Conservation (phyloP, 1,284 basidiomycete genomes). For the Moesziomyces sp. region DNA sequence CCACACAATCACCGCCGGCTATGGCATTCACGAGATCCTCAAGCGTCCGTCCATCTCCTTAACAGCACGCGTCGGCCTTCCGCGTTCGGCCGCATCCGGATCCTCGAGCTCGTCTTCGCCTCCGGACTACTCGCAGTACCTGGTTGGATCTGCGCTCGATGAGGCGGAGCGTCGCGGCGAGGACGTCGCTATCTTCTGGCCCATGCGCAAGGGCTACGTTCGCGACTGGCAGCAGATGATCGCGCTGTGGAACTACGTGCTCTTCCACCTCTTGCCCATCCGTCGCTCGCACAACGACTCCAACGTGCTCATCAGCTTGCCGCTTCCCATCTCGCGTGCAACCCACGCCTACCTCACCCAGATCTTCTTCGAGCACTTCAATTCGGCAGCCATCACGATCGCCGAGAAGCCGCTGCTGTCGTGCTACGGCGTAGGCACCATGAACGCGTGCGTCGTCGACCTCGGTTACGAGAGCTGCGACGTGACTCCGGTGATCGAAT, state of each 20-base stretch:
- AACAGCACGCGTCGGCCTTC: conserved; percentile 39
- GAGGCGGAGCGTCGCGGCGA: conserved; percentile 80
- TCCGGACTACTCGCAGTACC: conserved; percentile 72
- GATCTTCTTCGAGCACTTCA: conserved; percentile 95
- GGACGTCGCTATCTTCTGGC: conserved; percentile 81
- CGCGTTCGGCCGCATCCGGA: conserved; percentile 25
- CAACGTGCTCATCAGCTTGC: conserved; percentile 80
- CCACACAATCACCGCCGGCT: conserved; percentile 77
- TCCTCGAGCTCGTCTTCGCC: conserved; percentile 18
- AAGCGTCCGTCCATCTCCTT: conserved; percentile 76
- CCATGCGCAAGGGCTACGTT: conserved; percentile 80
- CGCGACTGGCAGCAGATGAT: conserved; percentile 90
- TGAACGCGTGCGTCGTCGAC: conserved; percentile 85
- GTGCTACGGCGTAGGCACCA: conserved; percentile 81
- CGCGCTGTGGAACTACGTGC: conserved; percentile 86
- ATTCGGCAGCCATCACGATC: conserved; percentile 84
- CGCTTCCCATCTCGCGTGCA: conserved; percentile 77
- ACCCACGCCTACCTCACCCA: conserved; percentile 82
- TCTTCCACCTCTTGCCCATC: conserved; percentile 81
- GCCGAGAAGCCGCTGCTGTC: conserved; percentile 86
- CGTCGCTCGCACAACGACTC: conserved; percentile 87
- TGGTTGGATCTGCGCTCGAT: conserved; percentile 83
- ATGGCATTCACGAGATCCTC: conserved; percentile 83
- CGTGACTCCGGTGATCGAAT: conserved; percentile 83
- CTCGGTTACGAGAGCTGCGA: conserved; percentile 81